These are phyloP conservation scores for Ascochyta koolunga DNA, from an alignment of 2,329 filamentous ascomycete species.

Conservation along the genomic window DNA sequence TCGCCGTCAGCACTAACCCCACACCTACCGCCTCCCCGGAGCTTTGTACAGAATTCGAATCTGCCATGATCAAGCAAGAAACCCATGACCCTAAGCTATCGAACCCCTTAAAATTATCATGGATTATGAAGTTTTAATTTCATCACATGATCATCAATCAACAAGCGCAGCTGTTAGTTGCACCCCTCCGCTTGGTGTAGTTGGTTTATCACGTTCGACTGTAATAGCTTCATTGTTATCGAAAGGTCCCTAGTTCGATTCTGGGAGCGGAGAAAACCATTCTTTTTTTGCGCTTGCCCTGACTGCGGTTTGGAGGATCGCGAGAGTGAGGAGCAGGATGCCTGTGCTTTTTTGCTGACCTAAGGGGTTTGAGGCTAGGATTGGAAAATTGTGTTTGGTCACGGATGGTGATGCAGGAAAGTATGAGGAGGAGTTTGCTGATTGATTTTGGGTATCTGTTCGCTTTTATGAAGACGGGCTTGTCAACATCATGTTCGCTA, in stretches of 20 bases:
- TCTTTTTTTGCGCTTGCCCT: not conserved
- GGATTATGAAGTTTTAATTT: too few relatives aligned
- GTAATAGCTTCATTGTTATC: slow-evolving; percentile 13
- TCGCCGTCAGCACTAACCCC: too few relatives aligned
- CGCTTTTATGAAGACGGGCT: too few relatives aligned
- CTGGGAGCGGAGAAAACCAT: slow-evolving; percentile 10
- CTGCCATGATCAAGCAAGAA: too few relatives aligned
- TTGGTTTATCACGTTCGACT: slow-evolving; percentile 16
- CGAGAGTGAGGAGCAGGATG: not conserved
- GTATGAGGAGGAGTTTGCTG: not conserved
- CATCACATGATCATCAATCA: not conserved
- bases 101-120: too few relatives aligned
- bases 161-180: not conserved
- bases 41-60: too few relatives aligned
- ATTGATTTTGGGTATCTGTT: too few relatives aligned
- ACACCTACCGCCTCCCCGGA: too few relatives aligned
- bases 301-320: not conserved
- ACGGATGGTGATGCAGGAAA: not conserved
- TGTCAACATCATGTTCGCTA: too few relatives aligned
- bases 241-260: slow-evolving; percentile 16
- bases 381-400: not conserved
- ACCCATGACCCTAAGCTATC: too few relatives aligned
- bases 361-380: not conserved
- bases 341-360: not conserved
- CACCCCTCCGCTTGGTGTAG: slow-evolving; percentile 12